Base-by-base conservation (phyloP, 1,139 yeast genomes). In the Protomyces arabidopsidicola region DNA sequence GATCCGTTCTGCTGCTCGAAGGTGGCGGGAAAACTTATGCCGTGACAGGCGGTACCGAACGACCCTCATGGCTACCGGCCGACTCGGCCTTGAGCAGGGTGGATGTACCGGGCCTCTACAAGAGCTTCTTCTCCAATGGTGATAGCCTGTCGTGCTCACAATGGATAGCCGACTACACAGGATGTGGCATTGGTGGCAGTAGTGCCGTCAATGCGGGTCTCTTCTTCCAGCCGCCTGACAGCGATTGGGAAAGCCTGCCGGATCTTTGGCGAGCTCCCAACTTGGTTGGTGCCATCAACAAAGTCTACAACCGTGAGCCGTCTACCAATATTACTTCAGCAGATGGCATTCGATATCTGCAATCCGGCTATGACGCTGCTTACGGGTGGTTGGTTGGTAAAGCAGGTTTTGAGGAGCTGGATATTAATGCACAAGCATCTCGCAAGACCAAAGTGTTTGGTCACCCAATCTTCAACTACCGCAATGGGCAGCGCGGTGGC, bases 81-180 rank as follows among this genome's bases (percentile, higher is more conserved):
- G 20, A 18, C 14, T 16, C 58, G 5, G 10, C 8, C 16, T 51
- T 54, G 3, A 38, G 53, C 12, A 12, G 58, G 5, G 55, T 54
- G 5, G 58, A 54, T 18, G 58, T 54, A 27, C 58, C 58, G 10
- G 58, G 58, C 16, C 51, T 54, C 16, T 54, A 54, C 51, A 39
- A 39, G 18, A 38, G 53, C 14, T 54, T 54, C 34, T 20, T 22
- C 45, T 38, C 52, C 34, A 38, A 20, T 10, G 35, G 34, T 35
- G 20, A 36, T n/a, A 18, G 14, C 38, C 27, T 54, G n/a, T 9
- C 38, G 3, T 54, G 58, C 24, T 1, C 27, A 10, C 12, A n/a
- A 10, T 16, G 45, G 34, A 39, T 14, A 5, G 38, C 24, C 14
- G 58, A 24, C 10, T 54, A 24, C 22, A 36, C 42, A 9, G 58